phyloP scores from a whole-genome alignment of 1,284 basidiomycete genomes.

The Clitocybe nebularis region DNA sequence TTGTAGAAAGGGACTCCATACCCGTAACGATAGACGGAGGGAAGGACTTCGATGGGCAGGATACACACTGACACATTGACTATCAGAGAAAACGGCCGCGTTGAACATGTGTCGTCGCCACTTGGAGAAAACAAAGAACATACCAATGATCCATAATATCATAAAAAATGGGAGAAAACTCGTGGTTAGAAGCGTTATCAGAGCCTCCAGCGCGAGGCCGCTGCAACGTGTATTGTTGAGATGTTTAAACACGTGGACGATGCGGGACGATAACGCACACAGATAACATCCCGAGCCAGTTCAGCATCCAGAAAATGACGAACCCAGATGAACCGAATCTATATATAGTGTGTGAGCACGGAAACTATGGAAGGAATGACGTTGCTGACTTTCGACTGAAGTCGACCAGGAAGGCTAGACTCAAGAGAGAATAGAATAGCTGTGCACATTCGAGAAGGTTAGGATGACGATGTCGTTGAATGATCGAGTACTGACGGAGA shows the following conservation, averaged over 20 bases:
- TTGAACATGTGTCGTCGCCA: background rate
- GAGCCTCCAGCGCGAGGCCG: constrained; percentile 61
- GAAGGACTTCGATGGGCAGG: constrained; percentile 67
- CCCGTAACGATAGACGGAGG: constrained; percentile 60
- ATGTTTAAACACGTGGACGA: background rate
- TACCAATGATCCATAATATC: constrained; percentile 65
- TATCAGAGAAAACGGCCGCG: constrained; percentile 18
- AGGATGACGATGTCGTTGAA: background rate
- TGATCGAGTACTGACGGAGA: constrained; percentile 43
- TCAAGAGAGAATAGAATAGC: constrained; percentile 61
- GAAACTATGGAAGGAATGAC: background rate
- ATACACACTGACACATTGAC: constrained; percentile 66
- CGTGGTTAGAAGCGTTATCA: constrained; percentile 52
- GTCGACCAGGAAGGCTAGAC: constrained; percentile 61
- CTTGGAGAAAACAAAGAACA: constrained; percentile 18
- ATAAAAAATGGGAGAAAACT: constrained; percentile 59
- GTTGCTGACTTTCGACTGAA: constrained; percentile 43
- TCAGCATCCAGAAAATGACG: constrained; percentile 74
- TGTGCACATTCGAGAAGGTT: constrained; percentile 16
- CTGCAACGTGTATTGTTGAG: constrained; percentile 8
- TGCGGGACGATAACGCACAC: constrained; percentile 31
- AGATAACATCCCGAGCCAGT: constrained; percentile 59
- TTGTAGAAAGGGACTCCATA: constrained; percentile 76
- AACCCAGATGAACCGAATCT: constrained; percentile 54
- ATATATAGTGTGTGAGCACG: background rate